Conservation (phyloP, 2,329 filamentous ascomycete species). For the Neoarthrinium moseri region DNA sequence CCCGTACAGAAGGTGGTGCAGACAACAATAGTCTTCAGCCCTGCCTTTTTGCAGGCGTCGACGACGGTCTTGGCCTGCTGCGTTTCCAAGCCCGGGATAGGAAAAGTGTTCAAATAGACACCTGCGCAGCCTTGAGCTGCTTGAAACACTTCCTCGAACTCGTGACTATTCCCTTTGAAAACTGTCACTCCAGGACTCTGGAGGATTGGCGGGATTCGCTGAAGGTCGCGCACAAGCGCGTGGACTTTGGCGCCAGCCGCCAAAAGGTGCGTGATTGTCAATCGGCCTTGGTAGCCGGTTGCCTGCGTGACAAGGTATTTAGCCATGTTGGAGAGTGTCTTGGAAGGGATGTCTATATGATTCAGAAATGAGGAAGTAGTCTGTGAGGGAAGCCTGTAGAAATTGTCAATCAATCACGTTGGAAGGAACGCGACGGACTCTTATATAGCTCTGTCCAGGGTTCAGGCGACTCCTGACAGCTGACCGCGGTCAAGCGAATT, state of each 20-base stretch:
- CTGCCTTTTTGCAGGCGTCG: constrained; percentile 29
- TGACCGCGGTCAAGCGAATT: too few species aligned
- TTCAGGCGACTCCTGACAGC: too few species aligned
- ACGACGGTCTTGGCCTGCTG: constrained; percentile 30
- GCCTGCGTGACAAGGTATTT: constrained; percentile 34
- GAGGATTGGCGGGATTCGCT: constrained; percentile 26
- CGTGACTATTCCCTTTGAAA: constrained; percentile 33
- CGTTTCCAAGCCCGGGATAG: constrained; percentile 21
- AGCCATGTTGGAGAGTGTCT: constrained; percentile 20
- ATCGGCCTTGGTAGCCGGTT: constrained; percentile 30
- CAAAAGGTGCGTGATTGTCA: constrained; percentile 30
- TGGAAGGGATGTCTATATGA: neutral
- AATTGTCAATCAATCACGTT: too few species aligned
- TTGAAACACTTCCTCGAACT: constrained; percentile 26
- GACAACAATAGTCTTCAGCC: constrained; percentile 25
- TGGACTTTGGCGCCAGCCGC: constrained; percentile 31
- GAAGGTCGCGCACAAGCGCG: constrained; percentile 32
- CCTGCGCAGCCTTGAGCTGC: constrained; percentile 33
- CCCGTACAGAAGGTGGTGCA: constrained; percentile 21
- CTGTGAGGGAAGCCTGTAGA: neutral
- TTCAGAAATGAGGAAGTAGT: neutral
- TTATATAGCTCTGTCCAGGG: too few species aligned
- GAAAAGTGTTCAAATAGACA: constrained; percentile 21
- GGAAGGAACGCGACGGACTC: too few species aligned
- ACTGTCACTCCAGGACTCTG: constrained; percentile 25